Evolutionary conservation across 2,329 filamentous ascomycete species (phyloP).

Genomic region (Diaporthe citri): DNA sequence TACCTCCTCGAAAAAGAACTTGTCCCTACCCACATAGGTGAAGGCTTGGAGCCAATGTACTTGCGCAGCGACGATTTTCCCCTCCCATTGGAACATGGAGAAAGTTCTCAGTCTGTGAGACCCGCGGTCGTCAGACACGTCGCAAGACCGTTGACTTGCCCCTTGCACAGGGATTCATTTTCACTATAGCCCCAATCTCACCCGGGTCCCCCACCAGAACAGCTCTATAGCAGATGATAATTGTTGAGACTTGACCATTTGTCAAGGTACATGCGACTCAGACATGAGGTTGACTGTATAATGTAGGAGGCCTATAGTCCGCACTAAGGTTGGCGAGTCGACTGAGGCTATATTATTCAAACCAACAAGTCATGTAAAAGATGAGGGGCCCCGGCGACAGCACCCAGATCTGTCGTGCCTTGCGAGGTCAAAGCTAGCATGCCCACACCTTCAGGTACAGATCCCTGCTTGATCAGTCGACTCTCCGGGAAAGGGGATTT

Average conservation of each 20-base stretch:
- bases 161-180: not conserved
- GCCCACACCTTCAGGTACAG: not conserved
- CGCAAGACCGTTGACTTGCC: not conserved
- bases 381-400: slow-evolving; percentile 1
- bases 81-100: not conserved
- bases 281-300: not conserved
- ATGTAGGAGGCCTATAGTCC: not conserved
- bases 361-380: slow-evolving; percentile 21
- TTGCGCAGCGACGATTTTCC: too few relatives aligned
- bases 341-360: not conserved
- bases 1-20: not conserved
- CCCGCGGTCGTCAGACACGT: not conserved
- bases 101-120: not conserved
- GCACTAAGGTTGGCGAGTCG: not conserved
- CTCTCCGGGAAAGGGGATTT: not conserved
- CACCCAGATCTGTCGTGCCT: slow-evolving; percentile 28
- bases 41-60: not conserved
- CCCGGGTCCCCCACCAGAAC: not conserved
- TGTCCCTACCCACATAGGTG: not conserved
- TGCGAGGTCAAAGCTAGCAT: not conserved
- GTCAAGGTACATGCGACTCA: not conserved
- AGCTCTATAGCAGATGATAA: not conserved
- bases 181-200: not conserved
- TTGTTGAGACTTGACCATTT: not conserved
- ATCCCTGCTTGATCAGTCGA: slow-evolving; percentile 11